Evolutionary conservation across 2,329 filamentous ascomycete genomes (phyloP).

Genomic region (Ophiostoma quercus): DNA sequence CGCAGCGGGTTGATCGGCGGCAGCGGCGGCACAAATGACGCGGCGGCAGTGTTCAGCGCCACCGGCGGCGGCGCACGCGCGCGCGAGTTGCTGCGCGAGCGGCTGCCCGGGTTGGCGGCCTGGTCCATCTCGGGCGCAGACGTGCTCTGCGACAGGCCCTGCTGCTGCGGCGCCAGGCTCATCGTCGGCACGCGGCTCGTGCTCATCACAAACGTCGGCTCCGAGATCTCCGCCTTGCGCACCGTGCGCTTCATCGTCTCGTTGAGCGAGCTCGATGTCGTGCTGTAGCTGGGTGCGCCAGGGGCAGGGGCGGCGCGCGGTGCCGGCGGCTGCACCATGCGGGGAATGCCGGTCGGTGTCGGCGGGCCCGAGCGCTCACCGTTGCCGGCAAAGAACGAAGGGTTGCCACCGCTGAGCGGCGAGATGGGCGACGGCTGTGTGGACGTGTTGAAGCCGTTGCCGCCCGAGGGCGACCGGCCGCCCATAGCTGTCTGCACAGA

Average conservation of each 20-base stretch:
- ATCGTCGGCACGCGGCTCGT: constrained; percentile 44
- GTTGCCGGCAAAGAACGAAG: constrained; percentile 31
- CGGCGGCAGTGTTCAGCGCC: constrained; percentile 30
- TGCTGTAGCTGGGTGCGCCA: constrained; percentile 26
- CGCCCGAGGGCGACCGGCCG: constrained; percentile 24
- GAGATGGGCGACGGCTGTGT: constrained; percentile 44
- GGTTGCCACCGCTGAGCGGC: constrained; percentile 34
- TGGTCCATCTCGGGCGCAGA: background rate
- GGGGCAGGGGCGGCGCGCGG: background rate
- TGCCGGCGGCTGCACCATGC: constrained; percentile 9
- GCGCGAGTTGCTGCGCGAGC: constrained; percentile 39
- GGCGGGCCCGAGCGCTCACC: constrained; percentile 32
- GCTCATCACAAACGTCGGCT: constrained; percentile 45
- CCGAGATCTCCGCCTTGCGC: constrained; percentile 47
- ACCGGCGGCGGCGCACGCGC: constrained; percentile 25
- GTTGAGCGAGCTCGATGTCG: constrained; percentile 33
- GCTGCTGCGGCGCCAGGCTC: constrained; percentile 33
- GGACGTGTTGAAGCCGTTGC: background rate
- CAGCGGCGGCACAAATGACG: constrained; percentile 39
- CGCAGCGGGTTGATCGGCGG: constrained; percentile 57
- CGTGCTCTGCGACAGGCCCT: constrained; percentile 2
- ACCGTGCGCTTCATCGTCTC: constrained; percentile 41
- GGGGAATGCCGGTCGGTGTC: constrained; percentile 32
- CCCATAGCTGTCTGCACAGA: constrained; percentile 31
- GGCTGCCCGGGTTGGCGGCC: constrained; percentile 19